A percentile compares a stretch with the other conserved stretches of the same genome.
phyloP scores from a whole-genome alignment of 805 yeast genomes.

The Sungouiozyma intestinalis region DNA sequence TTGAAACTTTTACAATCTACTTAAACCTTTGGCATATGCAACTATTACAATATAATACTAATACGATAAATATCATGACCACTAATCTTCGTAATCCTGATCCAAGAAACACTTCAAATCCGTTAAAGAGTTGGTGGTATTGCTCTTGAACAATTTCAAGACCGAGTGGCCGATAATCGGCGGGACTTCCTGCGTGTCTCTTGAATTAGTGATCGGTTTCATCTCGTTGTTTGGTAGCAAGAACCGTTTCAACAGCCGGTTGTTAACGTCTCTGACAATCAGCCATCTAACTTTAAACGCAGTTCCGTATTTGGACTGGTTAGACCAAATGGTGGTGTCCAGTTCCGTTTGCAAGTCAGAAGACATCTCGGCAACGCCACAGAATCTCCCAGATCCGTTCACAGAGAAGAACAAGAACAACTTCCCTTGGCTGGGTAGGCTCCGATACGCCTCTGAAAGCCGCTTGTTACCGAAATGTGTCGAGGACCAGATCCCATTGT shows the following conservation, averaged over 20 bases:
- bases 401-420: slow-evolving; percentile 48
- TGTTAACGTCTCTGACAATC: slow-evolving; percentile 40
- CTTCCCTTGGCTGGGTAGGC: slow-evolving; percentile 16
- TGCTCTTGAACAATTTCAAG: slow-evolving; percentile 35
- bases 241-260: slow-evolving; percentile 37
- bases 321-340: slow-evolving; percentile 36
- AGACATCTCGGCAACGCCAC: slow-evolving; percentile 49
- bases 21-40: background rate
- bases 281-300: slow-evolving; percentile 47
- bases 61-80: background rate
- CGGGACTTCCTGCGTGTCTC: slow-evolving; percentile 54
- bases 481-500: slow-evolving; percentile 47
- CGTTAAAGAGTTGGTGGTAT: background rate
- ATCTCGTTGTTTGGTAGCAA: slow-evolving; percentile 36
- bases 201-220: slow-evolving; percentile 45
- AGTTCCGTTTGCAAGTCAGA: slow-evolving; percentile 22
- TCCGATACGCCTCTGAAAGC: slow-evolving; percentile 34
- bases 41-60: background rate
- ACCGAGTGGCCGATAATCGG: slow-evolving; percentile 37
- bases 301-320: slow-evolving; percentile 39
- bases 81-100: slow-evolving; percentile 5
- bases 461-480: slow-evolving; percentile 47
- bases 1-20: no score
- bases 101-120: slow-evolving; percentile 15
- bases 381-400: slow-evolving; percentile 45